Percentiles rank a stretch among this genome's conserved stretches.
phyloP scores from a whole-genome alignment of 352 stramenopile genomes.

The Aphanomyces cochlioides region DNA sequence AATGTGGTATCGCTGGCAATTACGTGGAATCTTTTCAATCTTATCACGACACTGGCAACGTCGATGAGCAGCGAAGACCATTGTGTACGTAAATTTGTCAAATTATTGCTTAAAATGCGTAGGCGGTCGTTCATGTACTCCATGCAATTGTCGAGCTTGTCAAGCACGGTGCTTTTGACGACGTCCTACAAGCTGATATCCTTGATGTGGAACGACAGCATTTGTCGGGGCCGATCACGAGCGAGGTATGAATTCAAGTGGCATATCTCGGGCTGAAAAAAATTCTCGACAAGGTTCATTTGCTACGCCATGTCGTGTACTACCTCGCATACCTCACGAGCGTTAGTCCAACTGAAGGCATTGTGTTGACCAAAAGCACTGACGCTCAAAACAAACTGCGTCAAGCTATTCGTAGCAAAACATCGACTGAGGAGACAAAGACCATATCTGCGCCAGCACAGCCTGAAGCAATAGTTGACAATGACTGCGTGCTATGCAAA shows the following conservation, averaged over 20 bases:
- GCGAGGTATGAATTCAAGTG: conserved; percentile 12
- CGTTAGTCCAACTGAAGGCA: conserved; percentile 67
- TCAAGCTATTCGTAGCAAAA: not conserved
- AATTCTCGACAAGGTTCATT: conserved; percentile 13
- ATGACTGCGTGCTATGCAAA: conserved; percentile 68
- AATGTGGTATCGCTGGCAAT: conserved; percentile 58
- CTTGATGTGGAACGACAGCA: not conserved
- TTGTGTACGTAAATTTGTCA: conserved; percentile 11
- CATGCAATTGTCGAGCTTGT: conserved; percentile 53
- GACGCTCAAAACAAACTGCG: conserved; percentile 26
- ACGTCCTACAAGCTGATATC: conserved; percentile 20
- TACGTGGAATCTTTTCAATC: conserved; percentile 69
- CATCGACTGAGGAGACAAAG: not conserved
- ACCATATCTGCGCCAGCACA: conserved; percentile 28
- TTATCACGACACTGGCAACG: conserved; percentile 55
- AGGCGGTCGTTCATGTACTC: conserved; percentile 54
- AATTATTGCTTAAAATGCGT: not conserved
- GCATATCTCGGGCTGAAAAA: not conserved
- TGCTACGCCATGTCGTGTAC: conserved; percentile 63
- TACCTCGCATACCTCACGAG: conserved; percentile 68
- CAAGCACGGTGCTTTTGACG: conserved; percentile 55
- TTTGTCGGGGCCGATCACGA: not conserved
- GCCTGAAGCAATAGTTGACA: conserved; percentile 5
- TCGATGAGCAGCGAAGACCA: conserved; percentile 86
- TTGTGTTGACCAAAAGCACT: conserved; percentile 55